Conservation (phyloP, 2,329 filamentous ascomycete genomes). For the Ophiostoma sp. region DNA sequence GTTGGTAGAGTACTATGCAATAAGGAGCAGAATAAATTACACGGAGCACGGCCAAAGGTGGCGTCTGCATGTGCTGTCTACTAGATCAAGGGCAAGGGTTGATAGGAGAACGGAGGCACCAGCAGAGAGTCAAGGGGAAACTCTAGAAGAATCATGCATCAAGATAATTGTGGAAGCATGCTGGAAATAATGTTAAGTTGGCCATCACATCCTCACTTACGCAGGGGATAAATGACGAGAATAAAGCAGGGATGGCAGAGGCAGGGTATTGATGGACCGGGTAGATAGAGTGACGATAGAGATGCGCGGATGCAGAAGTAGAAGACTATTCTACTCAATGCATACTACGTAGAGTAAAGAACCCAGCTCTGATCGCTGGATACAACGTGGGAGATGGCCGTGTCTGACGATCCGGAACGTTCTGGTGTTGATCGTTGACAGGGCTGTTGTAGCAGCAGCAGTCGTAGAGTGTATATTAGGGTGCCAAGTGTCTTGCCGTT, state of each 20-base stretch:
- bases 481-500: neutral
- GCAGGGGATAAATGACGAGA: constrained; percentile 6
- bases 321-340: neutral
- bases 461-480: neutral
- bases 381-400: neutral
- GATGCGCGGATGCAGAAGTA: neutral
- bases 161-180: neutral
- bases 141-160: neutral
- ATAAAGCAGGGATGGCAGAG: neutral
- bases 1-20: neutral
- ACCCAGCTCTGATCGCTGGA: neutral
- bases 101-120: neutral
- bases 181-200: neutral
- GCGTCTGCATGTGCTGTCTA: neutral
- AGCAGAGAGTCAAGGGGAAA: neutral
- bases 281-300: too few relatives aligned
- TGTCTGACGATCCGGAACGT: neutral
- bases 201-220: neutral
- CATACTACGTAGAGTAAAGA: neutral
- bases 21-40: neutral
- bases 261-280: neutral
- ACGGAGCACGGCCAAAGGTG: neutral
- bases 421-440: neutral
- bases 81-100: neutral
- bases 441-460: neutral